Percentiles rank a stretch among this genome's conserved stretches.
Conservation (phyloP, 2,329 filamentous ascomycete species). For the Penicillium polonicum region DNA sequence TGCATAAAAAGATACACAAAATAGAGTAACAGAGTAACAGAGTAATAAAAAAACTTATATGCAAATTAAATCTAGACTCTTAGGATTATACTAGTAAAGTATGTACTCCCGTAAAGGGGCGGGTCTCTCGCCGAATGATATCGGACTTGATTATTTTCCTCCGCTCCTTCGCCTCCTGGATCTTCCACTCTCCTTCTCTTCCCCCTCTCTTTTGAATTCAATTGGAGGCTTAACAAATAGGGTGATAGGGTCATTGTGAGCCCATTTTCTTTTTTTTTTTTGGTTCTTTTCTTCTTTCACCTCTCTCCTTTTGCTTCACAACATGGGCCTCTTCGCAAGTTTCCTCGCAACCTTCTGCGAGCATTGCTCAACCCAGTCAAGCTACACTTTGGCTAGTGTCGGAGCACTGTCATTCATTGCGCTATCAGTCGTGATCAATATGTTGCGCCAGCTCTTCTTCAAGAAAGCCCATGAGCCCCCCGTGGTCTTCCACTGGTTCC, state of each 20-base stretch:
- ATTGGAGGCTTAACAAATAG: background rate
- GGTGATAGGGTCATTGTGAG: background rate
- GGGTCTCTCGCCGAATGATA: conserved; percentile 23
- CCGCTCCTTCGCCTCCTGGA: conserved; percentile 8
- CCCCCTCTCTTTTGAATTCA: background rate
- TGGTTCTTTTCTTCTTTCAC: background rate
- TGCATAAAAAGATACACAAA: too few species aligned
- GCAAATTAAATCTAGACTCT: background rate
- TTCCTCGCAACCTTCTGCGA: conserved; percentile 47
- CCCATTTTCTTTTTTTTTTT: background rate
- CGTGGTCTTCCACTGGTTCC: conserved; percentile 64
- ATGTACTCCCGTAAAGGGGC: conserved; percentile 5
- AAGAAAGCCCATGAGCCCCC: conserved; percentile 78
- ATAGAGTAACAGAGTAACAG: background rate
- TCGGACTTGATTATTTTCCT: conserved; percentile 24
- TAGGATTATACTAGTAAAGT: too few species aligned
- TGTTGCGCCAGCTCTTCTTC: conserved; percentile 74
- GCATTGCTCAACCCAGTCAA: conserved; percentile 48
- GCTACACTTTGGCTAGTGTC: conserved; percentile 47
- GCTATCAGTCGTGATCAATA: conserved; percentile 69
- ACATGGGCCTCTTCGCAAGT: conserved; percentile 54
- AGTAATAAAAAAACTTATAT: background rate
- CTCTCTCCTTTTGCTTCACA: conserved; percentile 2
- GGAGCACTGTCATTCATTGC: conserved; percentile 51
- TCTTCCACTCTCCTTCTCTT: background rate